phyloP scores from a whole-genome alignment of 805 yeast species.

The Candida maltosa region DNA sequence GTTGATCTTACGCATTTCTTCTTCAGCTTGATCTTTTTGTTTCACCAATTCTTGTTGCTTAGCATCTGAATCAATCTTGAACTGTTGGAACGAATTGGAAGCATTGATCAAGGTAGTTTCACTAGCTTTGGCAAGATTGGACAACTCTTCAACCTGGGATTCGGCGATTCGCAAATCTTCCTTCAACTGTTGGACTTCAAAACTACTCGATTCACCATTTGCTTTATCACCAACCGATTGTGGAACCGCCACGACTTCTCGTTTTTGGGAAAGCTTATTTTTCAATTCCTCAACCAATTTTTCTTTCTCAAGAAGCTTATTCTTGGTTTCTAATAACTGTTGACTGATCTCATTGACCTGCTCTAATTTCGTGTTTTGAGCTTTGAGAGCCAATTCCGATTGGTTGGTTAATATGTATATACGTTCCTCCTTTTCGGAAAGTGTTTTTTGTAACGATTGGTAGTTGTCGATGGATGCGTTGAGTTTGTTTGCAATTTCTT shows the following conservation, averaged over 20 bases:
- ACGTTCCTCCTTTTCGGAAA: constrained; percentile 53
- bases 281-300: constrained; percentile 36
- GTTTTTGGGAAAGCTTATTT: constrained; percentile 24
- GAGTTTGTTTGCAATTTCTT: constrained; percentile 49
- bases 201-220: constrained; percentile 3
- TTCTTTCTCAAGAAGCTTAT: constrained; percentile 41
- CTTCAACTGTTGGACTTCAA: constrained; percentile 45
- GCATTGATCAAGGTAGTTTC: constrained; percentile 61
- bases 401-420: constrained; percentile 53
- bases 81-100: constrained; percentile 50
- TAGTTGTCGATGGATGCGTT: constrained; percentile 47
- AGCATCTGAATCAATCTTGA: constrained; percentile 21
- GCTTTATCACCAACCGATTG: constrained; percentile 10
- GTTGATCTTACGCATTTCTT: constrained; percentile 17
- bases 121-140: constrained; percentile 59
- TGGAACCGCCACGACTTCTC: constrained; percentile 16
- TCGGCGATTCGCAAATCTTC: constrained; percentile 56
- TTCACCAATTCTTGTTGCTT: constrained; percentile 16
- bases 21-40: constrained; percentile 22
- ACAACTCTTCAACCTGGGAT: constrained; percentile 57
- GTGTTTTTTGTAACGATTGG: constrained; percentile 39
- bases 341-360: constrained; percentile 54
- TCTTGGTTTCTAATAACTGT: constrained; percentile 41
- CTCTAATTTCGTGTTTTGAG: constrained; percentile 50
- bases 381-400: constrained; percentile 49